Base-by-base conservation (phyloP, 2,329 filamentous ascomycete genomes). In the Nectriaceae sp. region DNA sequence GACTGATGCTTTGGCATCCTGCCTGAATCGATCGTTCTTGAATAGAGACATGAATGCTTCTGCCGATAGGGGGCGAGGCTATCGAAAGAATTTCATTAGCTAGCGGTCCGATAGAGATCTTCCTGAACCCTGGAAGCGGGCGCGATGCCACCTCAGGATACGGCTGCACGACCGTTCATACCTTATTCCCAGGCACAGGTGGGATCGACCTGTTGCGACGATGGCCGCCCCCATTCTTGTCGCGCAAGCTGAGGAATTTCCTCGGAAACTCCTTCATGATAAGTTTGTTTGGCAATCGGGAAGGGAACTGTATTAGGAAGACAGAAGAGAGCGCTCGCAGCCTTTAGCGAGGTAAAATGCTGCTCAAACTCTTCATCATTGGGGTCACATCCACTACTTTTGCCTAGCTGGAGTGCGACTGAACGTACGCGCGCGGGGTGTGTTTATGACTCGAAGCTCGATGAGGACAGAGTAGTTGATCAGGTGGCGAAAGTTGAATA, bases 221-320 rank as follows among this genome's bases (percentile, higher is more conserved):
- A 49, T 73, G 74, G 56, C 82, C 78, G 31, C 65, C 57, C 50
- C 72, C 75, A 66, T 76, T 77, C 70, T 82, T 90, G 62, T 89
- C 87, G 57, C 86, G 82, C 58, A 86, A 76, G 68, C 82, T 88
- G 51, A 89, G 82, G 66, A 90, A 85, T 61, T 86, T 84, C 65
- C 81, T 84, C 41, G 77, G 77, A 50, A 79, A 70, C 55, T 75
- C 70, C 69, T 79, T 82, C 75, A 82, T 82, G 63, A 57, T 75
- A 63, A 52, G 55, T 43, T 24, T 38, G 21, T 52, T 38, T 39
- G 11, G 24, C 18, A 35, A 36, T 18, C n/a, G 44, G 22, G 38
- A n/a, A n/a, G n/a, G 44, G 22, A 31, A n/a, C 11, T 19, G 18
- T 21, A 36, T 37, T 40, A 44, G 44, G 40, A 46, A 40, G 50